Conservation (phyloP, 2,329 filamentous ascomycete species). For the Colletotrichum sp. region DNA sequence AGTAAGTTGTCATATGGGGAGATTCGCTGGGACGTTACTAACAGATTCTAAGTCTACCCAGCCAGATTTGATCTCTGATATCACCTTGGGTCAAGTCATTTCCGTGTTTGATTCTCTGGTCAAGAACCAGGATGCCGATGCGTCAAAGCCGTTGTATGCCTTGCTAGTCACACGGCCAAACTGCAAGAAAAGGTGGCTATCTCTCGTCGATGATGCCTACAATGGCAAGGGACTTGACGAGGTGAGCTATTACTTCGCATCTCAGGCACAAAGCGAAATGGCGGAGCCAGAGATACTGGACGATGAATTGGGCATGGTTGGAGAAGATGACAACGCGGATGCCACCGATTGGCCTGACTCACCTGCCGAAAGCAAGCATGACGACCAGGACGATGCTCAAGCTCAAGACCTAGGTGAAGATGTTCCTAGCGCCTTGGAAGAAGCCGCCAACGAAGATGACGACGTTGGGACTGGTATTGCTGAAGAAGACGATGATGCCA, state of each 20-base stretch:
- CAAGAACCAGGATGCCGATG: conserved; percentile 48
- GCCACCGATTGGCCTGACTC: conserved; percentile 8
- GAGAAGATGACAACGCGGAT: conserved; percentile 21
- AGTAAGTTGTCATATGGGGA: conserved; percentile 35
- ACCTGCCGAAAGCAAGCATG: background rate
- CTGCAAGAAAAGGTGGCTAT: conserved; percentile 42
- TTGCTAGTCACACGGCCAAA: conserved; percentile 47
- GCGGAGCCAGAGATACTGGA: conserved; percentile 24
- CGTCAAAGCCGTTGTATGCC: conserved; percentile 43
- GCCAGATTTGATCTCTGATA: conserved; percentile 36
- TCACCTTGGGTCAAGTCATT: conserved; percentile 46
- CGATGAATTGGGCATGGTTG: conserved; percentile 15
- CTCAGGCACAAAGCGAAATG: conserved; percentile 21
- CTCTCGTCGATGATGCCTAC: conserved; percentile 45
- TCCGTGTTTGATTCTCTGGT: conserved; percentile 47
- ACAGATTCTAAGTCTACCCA: conserved; percentile 37
- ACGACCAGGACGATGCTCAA: conserved; percentile 5
- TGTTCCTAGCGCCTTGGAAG: background rate
- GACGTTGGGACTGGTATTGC: background rate
- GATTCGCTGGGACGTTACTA: conserved; percentile 23
- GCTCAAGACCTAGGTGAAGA: background rate
- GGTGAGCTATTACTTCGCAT: conserved; percentile 42
- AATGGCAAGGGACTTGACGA: conserved; percentile 46
- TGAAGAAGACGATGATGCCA: background rate
- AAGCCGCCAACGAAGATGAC: background rate